These are phyloP conservation scores for Xylariaceae sp. DNA, from an alignment of 2,329 filamentous ascomycete species.

Conservation along the genomic window DNA sequence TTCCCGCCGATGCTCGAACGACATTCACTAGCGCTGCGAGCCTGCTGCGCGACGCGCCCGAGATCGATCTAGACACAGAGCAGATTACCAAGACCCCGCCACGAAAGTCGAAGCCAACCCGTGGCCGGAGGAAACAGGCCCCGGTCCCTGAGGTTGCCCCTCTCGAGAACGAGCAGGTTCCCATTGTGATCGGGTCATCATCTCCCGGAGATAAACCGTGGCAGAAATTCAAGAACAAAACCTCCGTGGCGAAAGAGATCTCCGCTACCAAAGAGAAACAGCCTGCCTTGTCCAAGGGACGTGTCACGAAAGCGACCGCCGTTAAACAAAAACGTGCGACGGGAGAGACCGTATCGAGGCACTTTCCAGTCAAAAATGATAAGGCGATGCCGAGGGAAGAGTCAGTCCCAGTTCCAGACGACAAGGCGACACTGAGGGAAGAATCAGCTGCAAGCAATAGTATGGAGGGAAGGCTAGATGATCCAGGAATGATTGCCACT, in stretches of 20 bases:
- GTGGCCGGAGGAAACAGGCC: conserved; percentile 7
- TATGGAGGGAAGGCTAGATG: no score
- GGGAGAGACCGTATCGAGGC: conserved; percentile 23
- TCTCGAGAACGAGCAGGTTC: conserved; percentile 7
- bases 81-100: conserved; percentile 17
- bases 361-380: conserved; percentile 13
- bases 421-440: neutral
- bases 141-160: conserved; percentile 1
- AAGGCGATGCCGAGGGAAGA: conserved; percentile 4
- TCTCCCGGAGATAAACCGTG: conserved; percentile 25
- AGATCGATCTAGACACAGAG: conserved; percentile 23
- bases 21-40: conserved; percentile 36
- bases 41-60: conserved; percentile 27
- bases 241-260: conserved; percentile 2
- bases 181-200: conserved; percentile 15
- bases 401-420: neutral
- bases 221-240: conserved; percentile 26
- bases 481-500: neutral
- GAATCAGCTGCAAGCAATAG: neutral
- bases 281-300: conserved; percentile 5
- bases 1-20: conserved; percentile 27
- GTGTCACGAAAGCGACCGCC: conserved; percentile 9
- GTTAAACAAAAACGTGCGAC: conserved; percentile 12
- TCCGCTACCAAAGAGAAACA: conserved; percentile 1
- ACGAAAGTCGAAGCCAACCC: conserved; percentile 11